Evolutionary conservation across 2,329 filamentous ascomycete genomes (phyloP).

Genomic region (Lachnellula occidentalis): DNA sequence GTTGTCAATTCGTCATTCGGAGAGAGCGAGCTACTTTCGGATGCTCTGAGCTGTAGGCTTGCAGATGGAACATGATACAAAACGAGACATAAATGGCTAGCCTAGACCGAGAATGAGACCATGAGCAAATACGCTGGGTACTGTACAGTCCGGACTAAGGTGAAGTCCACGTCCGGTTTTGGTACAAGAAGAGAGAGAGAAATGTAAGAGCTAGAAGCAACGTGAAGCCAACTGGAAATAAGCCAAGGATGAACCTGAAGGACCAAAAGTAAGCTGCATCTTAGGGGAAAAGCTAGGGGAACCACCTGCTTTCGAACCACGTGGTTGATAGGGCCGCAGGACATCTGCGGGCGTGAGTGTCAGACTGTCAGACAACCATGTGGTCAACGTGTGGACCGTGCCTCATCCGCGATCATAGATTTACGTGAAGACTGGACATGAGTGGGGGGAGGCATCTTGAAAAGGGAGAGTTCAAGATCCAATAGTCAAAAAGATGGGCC

Average conservation of each 20-base stretch:
- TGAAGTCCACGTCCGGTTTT: too few species aligned
- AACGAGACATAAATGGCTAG: background rate
- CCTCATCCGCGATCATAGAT: background rate
- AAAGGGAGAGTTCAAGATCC: background rate
- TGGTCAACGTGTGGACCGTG: background rate
- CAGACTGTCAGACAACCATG: too few species aligned
- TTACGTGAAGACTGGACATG: background rate
- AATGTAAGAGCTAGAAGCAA: too few species aligned
- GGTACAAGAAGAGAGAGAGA: too few species aligned
- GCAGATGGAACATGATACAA: background rate
- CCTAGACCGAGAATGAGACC: background rate
- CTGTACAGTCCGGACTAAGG: too few species aligned
- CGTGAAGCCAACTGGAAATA: background rate
- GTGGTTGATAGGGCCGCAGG: background rate
- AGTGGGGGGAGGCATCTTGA: background rate
- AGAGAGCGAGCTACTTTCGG: too few species aligned
- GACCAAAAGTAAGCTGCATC: background rate
- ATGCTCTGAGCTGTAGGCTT: background rate
- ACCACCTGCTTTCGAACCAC: background rate
- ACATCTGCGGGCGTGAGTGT: background rate
- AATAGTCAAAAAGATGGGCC: background rate
- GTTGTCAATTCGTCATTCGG: too few species aligned
- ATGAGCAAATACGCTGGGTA: background rate
- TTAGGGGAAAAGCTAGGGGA: background rate
- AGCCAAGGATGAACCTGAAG: background rate